Conservation (phyloP, 352 stramenopile species). For the Halophytophthora polymorphica region DNA sequence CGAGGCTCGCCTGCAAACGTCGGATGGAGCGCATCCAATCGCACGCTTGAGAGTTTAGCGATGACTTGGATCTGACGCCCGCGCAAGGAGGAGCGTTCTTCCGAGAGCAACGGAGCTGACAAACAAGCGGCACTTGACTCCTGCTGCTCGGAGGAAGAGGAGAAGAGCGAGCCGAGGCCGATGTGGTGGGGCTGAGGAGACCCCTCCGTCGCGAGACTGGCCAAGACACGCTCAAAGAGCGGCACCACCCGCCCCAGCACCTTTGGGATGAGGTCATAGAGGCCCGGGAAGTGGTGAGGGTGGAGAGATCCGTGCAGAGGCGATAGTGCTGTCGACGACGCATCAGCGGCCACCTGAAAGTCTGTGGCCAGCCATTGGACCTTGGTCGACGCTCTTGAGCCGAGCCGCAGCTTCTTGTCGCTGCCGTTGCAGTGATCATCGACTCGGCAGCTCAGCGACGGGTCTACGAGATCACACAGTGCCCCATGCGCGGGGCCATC, state of each 20-base stretch:
- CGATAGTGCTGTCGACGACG: conserved; percentile 1
- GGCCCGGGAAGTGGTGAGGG: conserved; percentile 5
- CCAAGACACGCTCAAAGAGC: conserved; percentile 13
- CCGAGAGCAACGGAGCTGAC: not conserved
- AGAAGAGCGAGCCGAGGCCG: conserved; percentile 5
- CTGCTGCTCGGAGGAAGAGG: too few species aligned
- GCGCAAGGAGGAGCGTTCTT: conserved; percentile 2
- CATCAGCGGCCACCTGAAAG: conserved; percentile 9
- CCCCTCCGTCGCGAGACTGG: conserved; percentile 3
- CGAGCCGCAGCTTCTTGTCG: not conserved
- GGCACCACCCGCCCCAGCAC: conserved; percentile 1
- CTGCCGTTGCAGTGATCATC: not conserved
- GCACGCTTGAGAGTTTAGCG: conserved; percentile 10
- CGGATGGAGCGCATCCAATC: conserved; percentile 5
- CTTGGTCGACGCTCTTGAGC: not conserved
- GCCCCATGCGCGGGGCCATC: not conserved
- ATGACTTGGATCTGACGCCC: conserved; percentile 9
- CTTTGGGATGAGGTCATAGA: conserved; percentile 3
- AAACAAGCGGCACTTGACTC: not conserved
- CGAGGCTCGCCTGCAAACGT: not conserved
- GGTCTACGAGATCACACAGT: conserved; percentile 9
- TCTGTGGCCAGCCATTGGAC: conserved; percentile 19
- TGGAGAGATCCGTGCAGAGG: conserved; percentile 14
- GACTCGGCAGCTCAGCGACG: conserved; percentile 8
- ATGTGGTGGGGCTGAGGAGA: conserved; percentile 3